A percentile compares a stretch with the other conserved stretches of the same genome.
Evolutionary conservation across 2,329 filamentous ascomycete species (phyloP).

Genomic region (Pseudocercospora eumusae): DNA sequence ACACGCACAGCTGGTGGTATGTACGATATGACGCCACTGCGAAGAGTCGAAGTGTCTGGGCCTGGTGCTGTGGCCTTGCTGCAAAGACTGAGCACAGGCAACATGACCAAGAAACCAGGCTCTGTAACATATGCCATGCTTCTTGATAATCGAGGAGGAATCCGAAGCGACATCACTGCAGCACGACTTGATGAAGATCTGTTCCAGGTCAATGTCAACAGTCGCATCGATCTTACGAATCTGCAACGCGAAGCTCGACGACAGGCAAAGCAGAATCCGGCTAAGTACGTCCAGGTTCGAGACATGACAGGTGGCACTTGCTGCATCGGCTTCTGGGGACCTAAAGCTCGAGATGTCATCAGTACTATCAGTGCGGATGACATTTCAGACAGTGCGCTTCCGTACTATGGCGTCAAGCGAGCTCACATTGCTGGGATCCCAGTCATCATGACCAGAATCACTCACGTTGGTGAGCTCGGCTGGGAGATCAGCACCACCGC

Average conservation of each 20-base stretch:
- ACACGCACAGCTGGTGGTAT: conserved; percentile 63
- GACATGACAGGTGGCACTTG: conserved; percentile 63
- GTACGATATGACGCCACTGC: conserved; percentile 64
- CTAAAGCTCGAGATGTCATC: conserved; percentile 56
- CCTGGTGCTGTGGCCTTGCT: conserved; percentile 59
- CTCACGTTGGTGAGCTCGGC: conserved; percentile 62
- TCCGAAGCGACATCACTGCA: conserved; percentile 60
- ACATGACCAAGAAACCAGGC: conserved; percentile 52
- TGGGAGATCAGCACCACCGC: conserved; percentile 65
- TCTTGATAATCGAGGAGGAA: conserved; percentile 55
- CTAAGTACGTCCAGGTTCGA: conserved; percentile 53
- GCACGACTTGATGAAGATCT: conserved; percentile 53
- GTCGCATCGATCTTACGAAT: conserved; percentile 57
- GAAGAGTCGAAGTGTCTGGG: conserved; percentile 60
- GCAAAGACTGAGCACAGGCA: conserved; percentile 55
- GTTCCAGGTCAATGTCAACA: conserved; percentile 61
- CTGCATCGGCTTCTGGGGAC: conserved; percentile 65
- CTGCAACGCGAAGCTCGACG: conserved; percentile 55
- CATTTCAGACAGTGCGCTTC: conserved; percentile 49
- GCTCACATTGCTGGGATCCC: conserved; percentile 58
- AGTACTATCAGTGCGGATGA: conserved; percentile 49
- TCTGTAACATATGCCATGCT: conserved; percentile 60
- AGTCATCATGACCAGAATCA: conserved; percentile 58
- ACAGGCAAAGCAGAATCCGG: conserved; percentile 44
- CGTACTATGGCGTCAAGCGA: conserved; percentile 54